Base-by-base conservation (phyloP, 331 rosid species). In the Quercus lobata region DNA sequence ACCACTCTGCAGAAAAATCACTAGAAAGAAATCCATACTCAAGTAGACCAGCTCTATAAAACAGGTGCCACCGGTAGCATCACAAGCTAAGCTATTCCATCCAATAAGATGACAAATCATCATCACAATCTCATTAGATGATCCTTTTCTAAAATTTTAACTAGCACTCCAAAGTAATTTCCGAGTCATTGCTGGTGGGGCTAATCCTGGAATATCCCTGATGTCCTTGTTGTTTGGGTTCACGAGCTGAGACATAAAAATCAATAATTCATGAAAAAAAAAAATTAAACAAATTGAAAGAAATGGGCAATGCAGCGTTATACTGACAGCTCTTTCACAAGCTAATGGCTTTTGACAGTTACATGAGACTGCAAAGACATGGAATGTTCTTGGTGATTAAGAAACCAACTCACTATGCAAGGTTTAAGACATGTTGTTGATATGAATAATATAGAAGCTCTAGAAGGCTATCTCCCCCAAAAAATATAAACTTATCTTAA, bases 151-250 rank as follows among this genome's bases (percentile, higher is more conserved):
- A 57, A 68, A 75, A 32, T 46, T 24, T 84, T 71, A 88, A 29
- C 70, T 74, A 49, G 70, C 83, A 70, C 46, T 76, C 93, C 93
- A 91, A n/a, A 91, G 93, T 88, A 95, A 78, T 83, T 78, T 93
- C 65, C 99, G 90, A 22, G 79, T 82, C 88, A 71, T 71, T 5
- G 82, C 98, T 0, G 98, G 98, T 58, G 99, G 99, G 54, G 99
- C 99, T 79, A 93, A 76, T 85, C 99, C 99, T 22, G 98, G 99
- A 73, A 95, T 93, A 79, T 91, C 97, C 4, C 81, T 92, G 74
- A 93, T 95, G 86, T 88, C 88, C 85, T 93, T 91, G 94, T 95
- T 93, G 63, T 87, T 77, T 18, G 99, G 99, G 82, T 91, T 85
- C 77, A 93, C 99, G 34, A 95, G 83, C 98, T 95, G 88, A 30